Evolutionary conservation across 2,329 filamentous ascomycete species (phyloP).

Genomic region (Stylonectria norvegica): DNA sequence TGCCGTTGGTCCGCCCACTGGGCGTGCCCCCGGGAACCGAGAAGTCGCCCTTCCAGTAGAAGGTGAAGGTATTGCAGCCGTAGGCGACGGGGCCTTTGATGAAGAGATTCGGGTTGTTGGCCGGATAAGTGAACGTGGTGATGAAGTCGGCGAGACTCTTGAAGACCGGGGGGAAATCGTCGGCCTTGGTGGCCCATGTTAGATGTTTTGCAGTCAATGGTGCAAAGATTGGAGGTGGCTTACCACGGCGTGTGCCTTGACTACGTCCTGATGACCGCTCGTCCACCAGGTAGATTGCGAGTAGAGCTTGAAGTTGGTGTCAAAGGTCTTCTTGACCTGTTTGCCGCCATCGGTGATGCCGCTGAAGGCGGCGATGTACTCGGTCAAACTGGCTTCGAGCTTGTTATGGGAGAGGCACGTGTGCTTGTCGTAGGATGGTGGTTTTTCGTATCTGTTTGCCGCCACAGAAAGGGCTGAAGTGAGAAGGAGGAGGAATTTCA

Average conservation of each 20-base stretch:
- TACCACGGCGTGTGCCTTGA: background rate
- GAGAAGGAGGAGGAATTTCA: too few relatives aligned
- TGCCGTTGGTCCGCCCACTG: slow-evolving; percentile 15
- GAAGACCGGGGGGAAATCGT: slow-evolving; percentile 19
- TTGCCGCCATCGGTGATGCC: slow-evolving; percentile 19
- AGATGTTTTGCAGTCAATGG: background rate
- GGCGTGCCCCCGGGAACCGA: slow-evolving; percentile 3
- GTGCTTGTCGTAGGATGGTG: background rate
- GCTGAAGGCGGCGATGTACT: slow-evolving; percentile 17
- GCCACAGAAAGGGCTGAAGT: too few relatives aligned
- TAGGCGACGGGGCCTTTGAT: slow-evolving; percentile 16
- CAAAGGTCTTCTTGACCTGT: slow-evolving; percentile 9
- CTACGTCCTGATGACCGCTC: background rate
- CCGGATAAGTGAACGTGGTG: slow-evolving; percentile 7
- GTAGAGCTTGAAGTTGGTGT: slow-evolving; percentile 14
- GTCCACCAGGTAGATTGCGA: slow-evolving; percentile 22
- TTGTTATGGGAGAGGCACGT: slow-evolving; percentile 11
- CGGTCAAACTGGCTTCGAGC: slow-evolving; percentile 8
- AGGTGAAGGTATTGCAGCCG: slow-evolving; percentile 20
- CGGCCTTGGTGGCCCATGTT: slow-evolving; percentile 6
- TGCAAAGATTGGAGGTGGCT: background rate
- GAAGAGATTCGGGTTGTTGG: slow-evolving; percentile 13
- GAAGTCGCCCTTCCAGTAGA: slow-evolving; percentile 24
- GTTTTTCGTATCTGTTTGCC: too few relatives aligned
- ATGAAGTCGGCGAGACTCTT: slow-evolving; percentile 14